Evolutionary conservation across 225 moss, liverwort and hornwort species (phyloP), one percentile per base, ranked within the genome.

Genomic region (Neckera pumila): DNA sequence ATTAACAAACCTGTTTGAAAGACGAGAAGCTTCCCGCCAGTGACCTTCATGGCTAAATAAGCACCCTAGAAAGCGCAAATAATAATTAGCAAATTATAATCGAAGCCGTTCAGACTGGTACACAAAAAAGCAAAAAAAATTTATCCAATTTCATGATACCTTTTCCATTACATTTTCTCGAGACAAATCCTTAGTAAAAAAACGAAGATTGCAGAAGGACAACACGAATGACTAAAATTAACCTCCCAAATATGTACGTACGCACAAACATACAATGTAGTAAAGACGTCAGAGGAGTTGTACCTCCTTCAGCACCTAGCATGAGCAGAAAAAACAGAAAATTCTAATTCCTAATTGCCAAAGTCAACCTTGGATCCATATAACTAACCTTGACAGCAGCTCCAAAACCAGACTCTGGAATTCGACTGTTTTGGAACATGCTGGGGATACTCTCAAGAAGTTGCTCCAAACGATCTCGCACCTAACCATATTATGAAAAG

Each of bases 1-100:
- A 67, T 18, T 53, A 38, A 64, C 66, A 63, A 76, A 97, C 98
- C 98, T 85, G 99, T 91, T 91, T 96, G 99, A n/a, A 99, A 99
- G 8, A 96, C 97, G 61, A 99, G 83, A 87, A 99, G 92, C 92
- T 97, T 99, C 84, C 99, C 99, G 89, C 99, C 99, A 27, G 97
- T 96, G 63, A 92, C 90, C 91, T 96, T 97, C 95, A 97, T 95
- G 62, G 97, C 96, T 85, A 99, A 90, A 80, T 95, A 99, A 27
- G 96, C 99, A 87, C 99, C 99, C 99, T 99, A 84, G 53, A 85
- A 20, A 69, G 74, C 47, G 85, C 47, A 85, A 42, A 85, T 59
- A 72, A 11, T 61, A 63, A 86, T 81, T 58, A 84, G 64, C 6
- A 83, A 34, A 80, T 63, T 25, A 69, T 54, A 51, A 76, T 34